Conservation (phyloP, 1,139 yeast species). For the Keqinozyma sinolaborantium region DNA sequence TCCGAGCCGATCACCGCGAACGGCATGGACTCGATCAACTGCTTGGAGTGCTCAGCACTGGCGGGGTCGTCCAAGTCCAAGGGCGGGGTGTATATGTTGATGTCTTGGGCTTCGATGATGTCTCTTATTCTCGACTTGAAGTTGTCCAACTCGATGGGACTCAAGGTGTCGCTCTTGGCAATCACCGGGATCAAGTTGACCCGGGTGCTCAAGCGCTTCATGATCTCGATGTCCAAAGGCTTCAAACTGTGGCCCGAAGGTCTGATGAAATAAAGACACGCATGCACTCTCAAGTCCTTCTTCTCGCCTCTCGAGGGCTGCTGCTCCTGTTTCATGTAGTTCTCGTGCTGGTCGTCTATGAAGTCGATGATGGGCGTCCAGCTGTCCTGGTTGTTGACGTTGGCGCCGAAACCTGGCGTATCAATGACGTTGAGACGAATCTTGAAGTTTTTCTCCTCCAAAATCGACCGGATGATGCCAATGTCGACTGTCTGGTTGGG, state of each 20-base stretch:
- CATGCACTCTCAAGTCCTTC: slow-evolving; percentile 91
- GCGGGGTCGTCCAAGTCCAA: slow-evolving; percentile 71
- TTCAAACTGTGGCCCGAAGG: slow-evolving; percentile 95
- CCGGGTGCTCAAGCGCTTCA: slow-evolving; percentile 82
- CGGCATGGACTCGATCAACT: slow-evolving; percentile 87
- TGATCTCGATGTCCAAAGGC: slow-evolving; percentile 91
- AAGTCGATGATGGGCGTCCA: slow-evolving; percentile 95
- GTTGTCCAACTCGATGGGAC: slow-evolving; percentile 73
- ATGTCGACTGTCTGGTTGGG: slow-evolving; percentile 88
- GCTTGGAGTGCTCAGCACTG: slow-evolving; percentile 76
- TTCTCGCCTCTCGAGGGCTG: slow-evolving; percentile 74
- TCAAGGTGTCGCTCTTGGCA: slow-evolving; percentile 91
- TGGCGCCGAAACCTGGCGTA: slow-evolving; percentile 98
- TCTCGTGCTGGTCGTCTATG: slow-evolving; percentile 95
- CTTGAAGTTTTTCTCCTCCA: slow-evolving; percentile 89
- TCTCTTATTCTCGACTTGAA: slow-evolving; percentile 89
- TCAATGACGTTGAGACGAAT: slow-evolving; percentile 86
- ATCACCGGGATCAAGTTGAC: slow-evolving; percentile 94
- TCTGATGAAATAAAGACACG: slow-evolving; percentile 89
- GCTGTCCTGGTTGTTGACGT: slow-evolving; percentile 86
- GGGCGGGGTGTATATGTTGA: slow-evolving; percentile 87
- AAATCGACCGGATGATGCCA: slow-evolving; percentile 82
- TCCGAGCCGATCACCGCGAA: slow-evolving; percentile 92
- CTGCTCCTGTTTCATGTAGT: slow-evolving; percentile 92
- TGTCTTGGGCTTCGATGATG: slow-evolving; percentile 88